Evolutionary conservation across 768 basidiomycete genomes (phyloP).

Genomic region (Lactarius hatsudake): DNA sequence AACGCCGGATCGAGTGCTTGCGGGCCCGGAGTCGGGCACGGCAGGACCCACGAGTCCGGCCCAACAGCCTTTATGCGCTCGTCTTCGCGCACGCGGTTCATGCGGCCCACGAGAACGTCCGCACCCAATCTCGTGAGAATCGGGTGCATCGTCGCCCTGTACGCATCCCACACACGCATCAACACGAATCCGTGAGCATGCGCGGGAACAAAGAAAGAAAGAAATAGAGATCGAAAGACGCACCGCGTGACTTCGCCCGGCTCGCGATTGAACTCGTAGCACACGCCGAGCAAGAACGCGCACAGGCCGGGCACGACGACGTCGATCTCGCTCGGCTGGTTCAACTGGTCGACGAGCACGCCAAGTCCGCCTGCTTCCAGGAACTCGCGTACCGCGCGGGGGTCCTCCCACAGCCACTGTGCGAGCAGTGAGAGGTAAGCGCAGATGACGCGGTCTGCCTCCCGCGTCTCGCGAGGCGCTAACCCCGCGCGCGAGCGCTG

Average conservation of each 20-base stretch:
- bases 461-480: slow-evolving; percentile 68
- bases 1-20: slow-evolving; percentile 34
- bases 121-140: slow-evolving; percentile 89
- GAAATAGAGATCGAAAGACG: slow-evolving; percentile 26
- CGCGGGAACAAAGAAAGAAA: neutral
- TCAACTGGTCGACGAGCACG: slow-evolving; percentile 91
- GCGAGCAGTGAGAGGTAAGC: slow-evolving; percentile 79
- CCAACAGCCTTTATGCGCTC: slow-evolving; percentile 88
- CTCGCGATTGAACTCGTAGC: slow-evolving; percentile 95
- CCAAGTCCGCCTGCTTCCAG: slow-evolving; percentile 87
- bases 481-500: slow-evolving; percentile 66
- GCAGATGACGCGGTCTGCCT: slow-evolving; percentile 89
- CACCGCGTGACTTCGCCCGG: slow-evolving; percentile 95
- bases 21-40: slow-evolving; percentile 41
- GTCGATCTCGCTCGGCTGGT: slow-evolving; percentile 84
- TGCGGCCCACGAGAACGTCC: slow-evolving; percentile 83
- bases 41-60: slow-evolving; percentile 75
- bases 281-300: slow-evolving; percentile 86
- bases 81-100: slow-evolving; percentile 87
- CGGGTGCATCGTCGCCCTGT: slow-evolving; percentile 79
- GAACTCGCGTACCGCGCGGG: slow-evolving; percentile 82
- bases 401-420: slow-evolving; percentile 98
- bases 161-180: neutral
- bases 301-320: slow-evolving; percentile 86
- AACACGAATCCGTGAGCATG: neutral